Evolutionary conservation across 768 basidiomycete genomes (phyloP), one percentile per base, ranked within the genome.

Genomic region (Dentipellis sp.): DNA sequence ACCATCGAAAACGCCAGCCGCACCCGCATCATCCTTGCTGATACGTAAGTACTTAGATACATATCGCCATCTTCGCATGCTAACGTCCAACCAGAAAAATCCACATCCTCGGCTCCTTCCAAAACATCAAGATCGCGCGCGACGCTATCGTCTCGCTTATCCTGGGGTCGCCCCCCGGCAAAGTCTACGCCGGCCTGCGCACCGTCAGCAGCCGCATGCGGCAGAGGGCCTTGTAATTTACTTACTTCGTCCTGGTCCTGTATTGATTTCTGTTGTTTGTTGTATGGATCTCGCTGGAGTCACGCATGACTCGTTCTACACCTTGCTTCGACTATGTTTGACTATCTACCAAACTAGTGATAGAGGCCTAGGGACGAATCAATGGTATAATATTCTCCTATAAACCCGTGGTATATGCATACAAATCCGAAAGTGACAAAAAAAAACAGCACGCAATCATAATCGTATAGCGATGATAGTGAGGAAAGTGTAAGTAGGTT

Each of bases 21-120:
- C 56, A 99, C 97, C 23, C 87, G 97, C n/a, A 97, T 99, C 56
- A 91, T 99, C 48, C 82, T 99, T 42, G 97, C 97, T 10, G 97
- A 99, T 68, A 94, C 93, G 94, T 94, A 66, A 54, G 89, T 81
- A 39, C 40, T 16, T 17, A 66, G 38, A 17, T 23, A 12, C 12
- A 40, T 52, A n/a, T n/a, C 35, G 3, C 19, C 6, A 17, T 17
- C 59, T 53, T 53, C 55, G 57, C 45, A 56, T 45, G 36, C 36
- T 19, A 2, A 21, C 49, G 29, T 54, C 9, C 23, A 19, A 58
- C n/a, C 64, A 97, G 94, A 29, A 94, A 97, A 80, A 97, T 99
- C 39, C 94, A 97, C 64, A 97, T 99, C 63, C 85, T 99, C 70
- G 97, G 97, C 21, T 95, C 94, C 14, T 97, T 97, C 75, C 91